Evolutionary conservation across 164 flowering plant genomes (phyloP).

Genomic region (Hamamelis virginiana): DNA sequence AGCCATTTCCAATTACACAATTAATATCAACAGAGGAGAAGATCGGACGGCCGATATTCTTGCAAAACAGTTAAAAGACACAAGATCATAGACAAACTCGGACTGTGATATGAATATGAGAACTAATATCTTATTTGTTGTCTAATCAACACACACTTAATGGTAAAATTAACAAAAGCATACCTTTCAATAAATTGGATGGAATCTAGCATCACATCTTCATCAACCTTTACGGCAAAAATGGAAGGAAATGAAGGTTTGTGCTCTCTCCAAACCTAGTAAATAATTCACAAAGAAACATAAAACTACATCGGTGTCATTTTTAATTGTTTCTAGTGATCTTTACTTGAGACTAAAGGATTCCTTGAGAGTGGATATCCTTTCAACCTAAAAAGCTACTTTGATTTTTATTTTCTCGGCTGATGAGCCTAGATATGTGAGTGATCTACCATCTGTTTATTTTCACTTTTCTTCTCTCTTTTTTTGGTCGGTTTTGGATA

Average conservation of each 20-base stretch:
- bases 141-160: too few species aligned
- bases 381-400: constrained; percentile 30
- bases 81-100: too few species aligned
- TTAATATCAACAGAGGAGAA: too few species aligned
- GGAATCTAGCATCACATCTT: background rate
- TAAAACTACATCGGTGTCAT: background rate
- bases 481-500: constrained; percentile 46
- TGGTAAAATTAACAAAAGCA: too few species aligned
- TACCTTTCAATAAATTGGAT: background rate
- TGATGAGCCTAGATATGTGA: constrained; percentile 4
- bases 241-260: too few species aligned
- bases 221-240: constrained; percentile 18
- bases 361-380: constrained; percentile 45
- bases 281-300: background rate
- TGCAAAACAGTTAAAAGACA: too few species aligned
- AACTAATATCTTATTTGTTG: too few species aligned
- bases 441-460: constrained; percentile 1
- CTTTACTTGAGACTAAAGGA: constrained; percentile 35
- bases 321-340: background rate
- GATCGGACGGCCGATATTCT: too few species aligned
- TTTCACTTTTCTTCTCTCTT: constrained; percentile 17
- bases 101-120: too few species aligned
- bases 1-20: too few species aligned
- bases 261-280: constrained; percentile 4
- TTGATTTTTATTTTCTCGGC: constrained; percentile 25